Percentiles rank a stretch among this genome's conserved stretches.
Conservation (phyloP, 495 filamentous ascomycete species). For the Penicillium fimorum region DNA sequence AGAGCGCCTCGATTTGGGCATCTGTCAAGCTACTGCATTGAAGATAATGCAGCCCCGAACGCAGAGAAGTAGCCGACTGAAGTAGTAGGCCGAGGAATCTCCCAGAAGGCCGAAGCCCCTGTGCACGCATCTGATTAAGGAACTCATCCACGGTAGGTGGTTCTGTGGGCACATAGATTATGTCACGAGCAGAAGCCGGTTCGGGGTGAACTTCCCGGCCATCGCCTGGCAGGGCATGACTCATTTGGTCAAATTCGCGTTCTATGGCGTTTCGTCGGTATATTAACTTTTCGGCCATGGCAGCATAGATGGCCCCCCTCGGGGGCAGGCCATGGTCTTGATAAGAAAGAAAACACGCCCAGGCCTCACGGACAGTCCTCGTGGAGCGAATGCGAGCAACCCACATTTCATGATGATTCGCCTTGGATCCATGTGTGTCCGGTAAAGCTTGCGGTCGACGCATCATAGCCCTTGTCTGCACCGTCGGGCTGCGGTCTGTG, state of each 20-base stretch:
- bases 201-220: conserved; percentile 55
- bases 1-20: conserved; percentile 34
- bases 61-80: conserved; percentile 38
- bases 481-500: conserved; percentile 65
- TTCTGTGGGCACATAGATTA: conserved; percentile 55
- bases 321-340: conserved; percentile 38
- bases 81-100: conserved; percentile 50
- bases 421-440: conserved; percentile 13
- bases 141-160: conserved; percentile 56
- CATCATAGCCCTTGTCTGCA: conserved; percentile 57
- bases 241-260: conserved; percentile 21
- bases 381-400: conserved; percentile 62
- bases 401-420: conserved; percentile 46
- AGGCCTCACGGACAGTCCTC: conserved; percentile 68
- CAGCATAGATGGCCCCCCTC: conserved; percentile 48
- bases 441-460: conserved; percentile 23
- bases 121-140: conserved; percentile 50
- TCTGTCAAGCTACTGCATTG: conserved; percentile 33
- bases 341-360: conserved; percentile 63
- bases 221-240: conserved; percentile 56
- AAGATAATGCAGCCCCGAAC: conserved; percentile 43
- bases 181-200: conserved; percentile 55
- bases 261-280: conserved; percentile 34
- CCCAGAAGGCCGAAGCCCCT: conserved; percentile 43
- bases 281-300: conserved; percentile 62